Base-by-base conservation (phyloP, 2,329 filamentous ascomycete species). In the Fusarium pininemorale region DNA sequence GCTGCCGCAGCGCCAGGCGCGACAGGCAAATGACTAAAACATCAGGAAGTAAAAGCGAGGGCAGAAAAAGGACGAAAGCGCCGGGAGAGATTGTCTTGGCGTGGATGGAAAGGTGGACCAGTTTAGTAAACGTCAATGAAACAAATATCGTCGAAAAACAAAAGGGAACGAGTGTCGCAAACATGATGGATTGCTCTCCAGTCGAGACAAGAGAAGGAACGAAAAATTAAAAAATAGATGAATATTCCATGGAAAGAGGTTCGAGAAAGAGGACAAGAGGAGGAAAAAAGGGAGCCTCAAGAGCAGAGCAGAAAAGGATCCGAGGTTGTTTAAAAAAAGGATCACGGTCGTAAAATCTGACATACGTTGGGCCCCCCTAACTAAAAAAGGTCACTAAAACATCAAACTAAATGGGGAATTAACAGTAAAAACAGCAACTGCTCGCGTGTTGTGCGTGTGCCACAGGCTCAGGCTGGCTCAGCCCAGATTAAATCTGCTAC, bases 121-220 rank as follows among this genome's bases (percentile, higher is more conserved):
- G 24, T 69, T 82, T 82, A 26, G 78, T 80, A 12, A 74, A 66
- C 9, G 74, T 60, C 37, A 81, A 55, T 38, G 79, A 80, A 68
- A 81, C 70, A 61, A 77, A 72, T 39, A 79, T 79, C 62, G 75
- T 50, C 26, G 79, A 73, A 63, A 81, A 81, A 47, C 77, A 72
- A 68, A 80, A 81, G 35, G 79, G 76, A 53, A 73, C 74, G 47
- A 77, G 61, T 53, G 69, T 63, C 28, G 75, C 65, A 57, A 74
- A 77, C 75, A 77, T 77, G 64, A 39, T 64, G 51, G 47, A 35
- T 53, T 41, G 44, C 35, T 38, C 37, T 42, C 50, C 59, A 45
- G 32, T 69, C 16, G 28, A 13, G 20, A 22, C 35, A 6, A 28
- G 58, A 44, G 39, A 57, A 57, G 8, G 15, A 24, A 44, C 22